Base-by-base conservation (phyloP, 306 rosid genomes). In the Dryas alaskensis region DNA sequence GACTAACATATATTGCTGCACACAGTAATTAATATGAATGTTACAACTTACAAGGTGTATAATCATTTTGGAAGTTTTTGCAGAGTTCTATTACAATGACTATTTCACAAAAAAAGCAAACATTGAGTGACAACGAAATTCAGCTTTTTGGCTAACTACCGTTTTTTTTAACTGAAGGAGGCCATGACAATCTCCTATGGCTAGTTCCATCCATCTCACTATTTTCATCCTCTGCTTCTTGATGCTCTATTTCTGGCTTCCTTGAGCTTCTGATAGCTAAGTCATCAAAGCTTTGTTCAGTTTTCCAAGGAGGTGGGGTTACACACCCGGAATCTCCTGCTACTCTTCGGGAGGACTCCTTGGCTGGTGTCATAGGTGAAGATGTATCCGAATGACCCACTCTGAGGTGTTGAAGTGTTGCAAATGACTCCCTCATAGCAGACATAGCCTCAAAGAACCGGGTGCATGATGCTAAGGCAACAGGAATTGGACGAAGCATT, bases 401-500 rank as follows among this genome's bases (percentile, higher is more conserved):
- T 83, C 96, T 87, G 70, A 94, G 85, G 76, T 92, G 83, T 60
- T 94, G 95, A 61, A 94, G 95, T 17, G 97, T 79, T 59, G 97
- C 88, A 81, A 94, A 91, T 10, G 96, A 94, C 78, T 94, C 98
- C 81, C 97, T 87, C 90, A 88, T 94, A 45, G 99, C 99, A 61
- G 92, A 89, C 99, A 94, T 94, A 77, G 97, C 99, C 86, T 92
- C 97, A 45, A 94, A 91, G 72, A 91, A 94, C 70, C 96, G 83
- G 47, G 97, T 89, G 84, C 99, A 92, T 16, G 97, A 92, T 68
- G 99, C 99, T 73, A 92, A 83, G 22, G 99, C 97, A 45, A 88
- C 90, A 12, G 97, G 99, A 74, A 94, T 94, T 12, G 99, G 99
- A 31, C 97, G 96, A 72, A 94, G 97, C 97, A 92, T 94, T 82